A percentile compares a stretch with the other conserved stretches of the same genome.
phyloP scores from a whole-genome alignment of 768 basidiomycete genomes.

The Mycena amicta region DNA sequence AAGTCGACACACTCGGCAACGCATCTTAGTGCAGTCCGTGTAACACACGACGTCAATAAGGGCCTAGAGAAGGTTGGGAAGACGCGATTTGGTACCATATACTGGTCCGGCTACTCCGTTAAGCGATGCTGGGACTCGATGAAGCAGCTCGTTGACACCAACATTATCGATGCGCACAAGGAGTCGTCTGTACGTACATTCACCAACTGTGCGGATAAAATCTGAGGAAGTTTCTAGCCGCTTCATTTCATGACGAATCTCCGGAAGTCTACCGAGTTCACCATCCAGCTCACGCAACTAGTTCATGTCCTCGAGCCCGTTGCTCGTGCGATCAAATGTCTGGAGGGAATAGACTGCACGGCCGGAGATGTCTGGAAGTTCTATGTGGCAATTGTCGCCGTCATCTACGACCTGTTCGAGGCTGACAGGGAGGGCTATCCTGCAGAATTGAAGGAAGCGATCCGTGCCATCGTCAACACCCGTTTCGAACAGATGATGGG shows the following conservation, averaged over 20 bases:
- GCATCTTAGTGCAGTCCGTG: slow-evolving; percentile 11
- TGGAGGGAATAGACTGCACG: slow-evolving; percentile 25
- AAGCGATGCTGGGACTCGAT: slow-evolving; percentile 18
- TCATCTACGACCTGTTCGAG: slow-evolving; percentile 8
- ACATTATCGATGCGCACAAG: not conserved
- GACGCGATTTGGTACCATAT: slow-evolving; percentile 26
- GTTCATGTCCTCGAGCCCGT: slow-evolving; percentile 15
- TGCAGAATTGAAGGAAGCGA: slow-evolving; percentile 5
- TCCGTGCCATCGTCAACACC: slow-evolving; percentile 16
- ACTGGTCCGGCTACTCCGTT: slow-evolving; percentile 18
- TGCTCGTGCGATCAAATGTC: slow-evolving; percentile 25
- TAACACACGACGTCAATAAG: slow-evolving; percentile 5
- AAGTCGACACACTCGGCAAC: slow-evolving; percentile 16
- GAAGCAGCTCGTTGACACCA: slow-evolving; percentile 8
- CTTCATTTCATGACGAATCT: slow-evolving; percentile 1
- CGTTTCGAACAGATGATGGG: slow-evolving; percentile 27
- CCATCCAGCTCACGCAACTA: slow-evolving; percentile 6
- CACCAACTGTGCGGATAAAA: no score
- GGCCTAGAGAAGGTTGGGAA: slow-evolving; percentile 25
- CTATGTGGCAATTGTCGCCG: slow-evolving; percentile 24
- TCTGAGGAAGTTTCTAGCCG: not conserved
- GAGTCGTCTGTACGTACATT: not conserved
- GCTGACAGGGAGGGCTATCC: slow-evolving; percentile 4
- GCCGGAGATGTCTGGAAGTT: slow-evolving; percentile 28
- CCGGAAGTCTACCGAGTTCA: not conserved